Conservation (phyloP, 192 early-diverging fungal species). For the Coemansia sp. region DNA sequence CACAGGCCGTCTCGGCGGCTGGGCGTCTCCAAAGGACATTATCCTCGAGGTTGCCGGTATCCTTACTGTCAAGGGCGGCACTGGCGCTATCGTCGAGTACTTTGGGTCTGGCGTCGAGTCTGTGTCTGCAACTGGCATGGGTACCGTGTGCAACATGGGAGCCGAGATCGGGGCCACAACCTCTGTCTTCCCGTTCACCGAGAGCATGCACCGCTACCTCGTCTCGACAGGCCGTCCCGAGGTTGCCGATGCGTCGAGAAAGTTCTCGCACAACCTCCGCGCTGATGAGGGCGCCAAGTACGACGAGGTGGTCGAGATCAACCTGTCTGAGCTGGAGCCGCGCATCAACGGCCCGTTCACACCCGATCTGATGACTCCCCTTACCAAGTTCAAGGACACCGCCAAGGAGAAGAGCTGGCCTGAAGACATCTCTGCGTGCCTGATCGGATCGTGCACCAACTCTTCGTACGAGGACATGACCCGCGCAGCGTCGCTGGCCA, state of each 20-base stretch:
- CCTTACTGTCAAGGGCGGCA: constrained; percentile 96
- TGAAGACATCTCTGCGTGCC: constrained; percentile 79
- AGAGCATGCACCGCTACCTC: constrained; percentile 90
- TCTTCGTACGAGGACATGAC: constrained; percentile 98
- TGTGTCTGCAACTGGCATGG: constrained; percentile 97
- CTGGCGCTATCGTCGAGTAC: constrained; percentile 97
- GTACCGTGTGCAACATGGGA: constrained; percentile 99
- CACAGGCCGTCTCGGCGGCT: constrained; percentile 82
- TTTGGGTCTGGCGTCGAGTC: constrained; percentile 93
- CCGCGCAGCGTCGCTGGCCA: constrained; percentile 84
- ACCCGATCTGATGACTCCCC: constrained; percentile 91
- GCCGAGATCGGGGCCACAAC: constrained; percentile 98
- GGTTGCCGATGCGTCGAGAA: constrained; percentile 76
- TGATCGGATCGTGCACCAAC: constrained; percentile 99
- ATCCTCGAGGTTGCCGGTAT: constrained; percentile 94
- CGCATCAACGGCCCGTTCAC: constrained; percentile 97
- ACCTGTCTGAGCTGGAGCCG: constrained; percentile 90
- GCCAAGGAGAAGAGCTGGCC: constrained; percentile 88
- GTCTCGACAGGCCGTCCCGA: constrained; percentile 77
- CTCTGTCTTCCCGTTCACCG: constrained; percentile 93
- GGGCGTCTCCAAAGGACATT: constrained; percentile 95
- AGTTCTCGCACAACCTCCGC: constrained; percentile 85
- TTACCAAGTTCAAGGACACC: constrained; percentile 89
- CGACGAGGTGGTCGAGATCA: constrained; percentile 93
- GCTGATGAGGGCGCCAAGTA: constrained; percentile 87